phyloP scores from a whole-genome alignment of 352 stramenopile genomes.

The Globisporangium uncinulatum region DNA sequence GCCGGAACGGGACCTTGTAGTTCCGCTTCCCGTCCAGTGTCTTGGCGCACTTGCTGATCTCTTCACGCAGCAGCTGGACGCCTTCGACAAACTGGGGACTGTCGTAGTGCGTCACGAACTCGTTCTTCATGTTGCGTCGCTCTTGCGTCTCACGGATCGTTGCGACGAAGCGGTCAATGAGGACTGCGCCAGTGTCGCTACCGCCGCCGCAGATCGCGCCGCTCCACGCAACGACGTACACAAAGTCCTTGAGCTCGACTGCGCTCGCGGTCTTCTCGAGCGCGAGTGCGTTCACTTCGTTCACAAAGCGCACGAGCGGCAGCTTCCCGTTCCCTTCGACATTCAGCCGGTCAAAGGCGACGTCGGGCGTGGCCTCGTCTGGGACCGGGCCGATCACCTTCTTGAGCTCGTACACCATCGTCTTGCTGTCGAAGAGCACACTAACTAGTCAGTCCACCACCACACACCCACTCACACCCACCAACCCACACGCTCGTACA shows the following conservation, averaged over 20 bases:
- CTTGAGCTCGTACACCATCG: slow-evolving; percentile 61
- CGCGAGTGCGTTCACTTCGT: slow-evolving; percentile 51
- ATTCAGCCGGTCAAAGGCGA: slow-evolving; percentile 67
- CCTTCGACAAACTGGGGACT: slow-evolving; percentile 74
- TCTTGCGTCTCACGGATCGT: slow-evolving; percentile 62
- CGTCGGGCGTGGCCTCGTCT: slow-evolving; percentile 28
- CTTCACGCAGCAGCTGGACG: slow-evolving; percentile 55
- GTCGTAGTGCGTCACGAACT: slow-evolving; percentile 80
- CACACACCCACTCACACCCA: no score
- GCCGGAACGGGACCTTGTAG: slow-evolving; percentile 55
- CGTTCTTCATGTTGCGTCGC: slow-evolving; percentile 78
- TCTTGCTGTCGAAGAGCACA: slow-evolving; percentile 21
- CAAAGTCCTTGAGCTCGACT: slow-evolving; percentile 65
- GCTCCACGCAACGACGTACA: slow-evolving; percentile 69
- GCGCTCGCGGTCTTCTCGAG: slow-evolving; percentile 43
- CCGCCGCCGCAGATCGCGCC: slow-evolving; percentile 67
- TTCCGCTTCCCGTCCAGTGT: slow-evolving; percentile 76
- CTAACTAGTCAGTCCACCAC: background rate
- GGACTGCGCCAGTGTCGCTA: slow-evolving; percentile 24
- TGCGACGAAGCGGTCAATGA: slow-evolving; percentile 74
- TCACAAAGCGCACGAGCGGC: slow-evolving; percentile 46
- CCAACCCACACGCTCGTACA: background rate
- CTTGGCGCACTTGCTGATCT: slow-evolving; percentile 74
- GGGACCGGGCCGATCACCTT: slow-evolving; percentile 54
- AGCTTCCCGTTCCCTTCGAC: slow-evolving; percentile 65